phyloP scores from a whole-genome alignment of 2,329 filamentous ascomycete species.

The Didymella keratinophila region DNA sequence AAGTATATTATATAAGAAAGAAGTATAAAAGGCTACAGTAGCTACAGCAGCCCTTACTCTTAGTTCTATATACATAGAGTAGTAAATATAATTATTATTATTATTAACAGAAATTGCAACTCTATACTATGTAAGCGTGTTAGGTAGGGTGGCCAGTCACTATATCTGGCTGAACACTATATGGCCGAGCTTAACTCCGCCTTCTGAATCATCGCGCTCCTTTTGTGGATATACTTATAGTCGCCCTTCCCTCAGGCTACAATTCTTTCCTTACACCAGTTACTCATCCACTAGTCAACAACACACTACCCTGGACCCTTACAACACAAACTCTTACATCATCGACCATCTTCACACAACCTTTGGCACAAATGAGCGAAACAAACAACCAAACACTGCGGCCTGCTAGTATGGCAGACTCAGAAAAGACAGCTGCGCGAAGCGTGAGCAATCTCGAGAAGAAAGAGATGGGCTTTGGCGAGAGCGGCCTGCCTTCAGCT shows the following conservation, averaged over 20 bases:
- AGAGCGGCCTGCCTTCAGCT: conserved; percentile 35
- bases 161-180: too few species aligned
- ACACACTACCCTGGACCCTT: conserved; percentile 3
- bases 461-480: conserved; percentile 33
- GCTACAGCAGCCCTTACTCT: too few species aligned
- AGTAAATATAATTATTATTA: too few species aligned
- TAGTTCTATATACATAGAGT: too few species aligned
- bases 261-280: conserved; percentile 2
- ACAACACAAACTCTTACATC: conserved; percentile 6
- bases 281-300: conserved; percentile 1
- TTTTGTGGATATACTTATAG: conserved; percentile 27
- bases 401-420: conserved; percentile 43
- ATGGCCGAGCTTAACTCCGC: conserved; percentile 26
- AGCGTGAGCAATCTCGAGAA: conserved; percentile 38
- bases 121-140: too few species aligned
- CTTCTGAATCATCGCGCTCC: conserved; percentile 16
- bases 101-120: too few species aligned
- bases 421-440: conserved; percentile 43
- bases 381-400: conserved; percentile 34
- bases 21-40: too few species aligned
- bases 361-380: conserved; percentile 31
- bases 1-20: too few species aligned
- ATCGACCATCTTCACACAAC: neutral
- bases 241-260: conserved; percentile 20
- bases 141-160: too few species aligned